These are phyloP conservation scores for Podospora bellae-mahoneyi DNA, from an alignment of 495 filamentous ascomycete genomes.

Conservation along the genomic window DNA sequence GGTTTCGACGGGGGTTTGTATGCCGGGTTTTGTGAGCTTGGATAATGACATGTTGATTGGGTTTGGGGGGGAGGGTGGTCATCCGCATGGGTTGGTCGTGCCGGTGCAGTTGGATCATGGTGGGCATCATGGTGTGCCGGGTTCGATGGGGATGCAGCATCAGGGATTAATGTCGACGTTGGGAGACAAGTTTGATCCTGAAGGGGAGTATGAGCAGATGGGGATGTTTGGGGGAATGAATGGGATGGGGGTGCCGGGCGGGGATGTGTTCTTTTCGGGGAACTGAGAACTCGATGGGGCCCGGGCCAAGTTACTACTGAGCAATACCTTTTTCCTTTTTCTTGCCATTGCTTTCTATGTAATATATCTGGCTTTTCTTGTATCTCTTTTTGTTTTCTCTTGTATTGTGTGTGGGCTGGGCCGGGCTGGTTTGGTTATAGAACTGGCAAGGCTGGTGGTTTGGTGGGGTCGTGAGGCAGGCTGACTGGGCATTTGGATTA, in stretches of 20 bases:
- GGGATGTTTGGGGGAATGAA: conserved; percentile 39
- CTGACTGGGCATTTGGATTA: background rate
- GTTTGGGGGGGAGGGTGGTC: background rate
- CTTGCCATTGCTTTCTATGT: background rate
- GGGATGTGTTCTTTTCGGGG: conserved; percentile 43
- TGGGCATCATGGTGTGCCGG: conserved; percentile 29
- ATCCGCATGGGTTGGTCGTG: background rate
- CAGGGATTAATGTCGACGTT: conserved; percentile 29
- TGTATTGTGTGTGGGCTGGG: background rate
- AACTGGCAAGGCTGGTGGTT: background rate
- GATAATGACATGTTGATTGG: background rate
- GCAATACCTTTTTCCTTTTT: background rate
- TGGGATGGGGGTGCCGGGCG: conserved; percentile 23
- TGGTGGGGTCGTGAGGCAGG: background rate
- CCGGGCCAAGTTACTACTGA: background rate
- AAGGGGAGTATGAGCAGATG: conserved; percentile 34
- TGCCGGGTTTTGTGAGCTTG: background rate
- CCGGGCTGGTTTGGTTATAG: background rate
- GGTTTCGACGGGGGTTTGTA: background rate
- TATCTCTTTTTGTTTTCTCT: background rate
- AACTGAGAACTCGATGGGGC: conserved; percentile 17
- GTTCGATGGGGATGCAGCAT: conserved; percentile 35
- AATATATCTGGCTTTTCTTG: conserved; percentile 5
- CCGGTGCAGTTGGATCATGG: background rate
- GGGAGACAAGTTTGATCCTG: conserved; percentile 43